A percentile compares a stretch with the other conserved stretches of the same genome.
These are phyloP conservation scores for Pseudognaphalium luteoalbum DNA, from an alignment of 129 eudicot genomes.

Conservation along the genomic window DNA sequence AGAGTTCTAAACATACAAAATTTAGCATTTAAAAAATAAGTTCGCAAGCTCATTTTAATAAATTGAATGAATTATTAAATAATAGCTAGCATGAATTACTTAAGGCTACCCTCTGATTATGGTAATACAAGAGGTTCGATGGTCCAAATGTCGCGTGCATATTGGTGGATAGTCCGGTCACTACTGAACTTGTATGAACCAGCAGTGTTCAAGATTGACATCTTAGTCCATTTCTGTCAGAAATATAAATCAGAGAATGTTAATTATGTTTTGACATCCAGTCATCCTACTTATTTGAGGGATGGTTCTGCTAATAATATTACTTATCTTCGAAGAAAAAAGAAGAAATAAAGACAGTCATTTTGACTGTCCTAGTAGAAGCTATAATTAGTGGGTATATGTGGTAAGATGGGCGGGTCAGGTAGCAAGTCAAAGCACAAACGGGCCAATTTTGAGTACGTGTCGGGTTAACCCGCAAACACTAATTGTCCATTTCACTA, in stretches of 20 bases:
- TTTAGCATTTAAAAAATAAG: background rate
- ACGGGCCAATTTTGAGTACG: background rate
- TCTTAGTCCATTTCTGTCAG: constrained; percentile 68
- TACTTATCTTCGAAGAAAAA: no score
- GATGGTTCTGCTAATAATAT: background rate
- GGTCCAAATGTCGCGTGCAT: constrained; percentile 65
- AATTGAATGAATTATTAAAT: background rate
- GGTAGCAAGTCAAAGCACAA: background rate
- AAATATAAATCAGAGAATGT: constrained; percentile 1
- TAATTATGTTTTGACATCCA: background rate
- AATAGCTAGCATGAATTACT: constrained; percentile 22
- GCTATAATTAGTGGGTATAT: no score
- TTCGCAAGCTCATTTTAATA: constrained; percentile 20
- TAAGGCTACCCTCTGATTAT: constrained; percentile 30
- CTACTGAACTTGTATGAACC: constrained; percentile 73
- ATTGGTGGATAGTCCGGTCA: constrained; percentile 67
- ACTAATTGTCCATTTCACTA: background rate
- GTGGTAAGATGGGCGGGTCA: no score
- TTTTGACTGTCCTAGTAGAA: background rate
- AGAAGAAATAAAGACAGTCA: background rate
- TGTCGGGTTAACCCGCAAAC: background rate
- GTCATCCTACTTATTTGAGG: background rate
- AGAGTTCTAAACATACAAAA: constrained; percentile 9
- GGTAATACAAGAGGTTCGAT: constrained; percentile 54
- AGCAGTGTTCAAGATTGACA: constrained; percentile 73